These are phyloP conservation scores for Ophiorrhiza pumila DNA, from an alignment of 257 asterid species.

Conservation along the genomic window DNA sequence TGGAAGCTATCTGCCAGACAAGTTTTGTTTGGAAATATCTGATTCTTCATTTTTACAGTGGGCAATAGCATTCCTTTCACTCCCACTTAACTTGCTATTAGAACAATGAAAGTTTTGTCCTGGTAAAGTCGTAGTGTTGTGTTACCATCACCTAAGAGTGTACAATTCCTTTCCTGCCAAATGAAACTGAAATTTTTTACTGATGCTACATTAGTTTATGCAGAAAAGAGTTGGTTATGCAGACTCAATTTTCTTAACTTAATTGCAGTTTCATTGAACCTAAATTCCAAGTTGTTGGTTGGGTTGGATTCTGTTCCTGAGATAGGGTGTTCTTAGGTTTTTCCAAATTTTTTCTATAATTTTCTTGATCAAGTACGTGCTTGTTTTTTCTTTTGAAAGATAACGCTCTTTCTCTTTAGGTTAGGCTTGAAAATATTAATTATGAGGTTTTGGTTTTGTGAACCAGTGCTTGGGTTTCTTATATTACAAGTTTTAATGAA, in stretches of 20 bases:
- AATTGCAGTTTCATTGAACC: background rate
- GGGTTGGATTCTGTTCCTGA: background rate
- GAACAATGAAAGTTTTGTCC: background rate
- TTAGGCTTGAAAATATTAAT: no score
- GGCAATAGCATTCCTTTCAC: background rate
- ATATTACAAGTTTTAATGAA: background rate
- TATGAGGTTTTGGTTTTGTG: background rate
- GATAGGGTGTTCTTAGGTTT: background rate
- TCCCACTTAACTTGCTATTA: background rate
- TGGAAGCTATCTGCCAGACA: background rate
- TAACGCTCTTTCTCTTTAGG: background rate
- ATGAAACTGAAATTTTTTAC: background rate
- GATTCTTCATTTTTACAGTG: background rate
- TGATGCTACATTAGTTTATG: background rate
- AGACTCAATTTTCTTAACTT: background rate
- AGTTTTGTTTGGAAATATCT: background rate
- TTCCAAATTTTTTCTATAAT: no score
- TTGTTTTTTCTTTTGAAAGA: background rate
- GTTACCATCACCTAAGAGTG: background rate
- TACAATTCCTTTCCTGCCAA: background rate
- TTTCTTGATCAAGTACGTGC: no score
- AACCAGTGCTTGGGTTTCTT: background rate
- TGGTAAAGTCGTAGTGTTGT: background rate
- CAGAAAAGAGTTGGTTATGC: background rate
- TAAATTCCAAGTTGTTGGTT: background rate